Base-by-base conservation (phyloP, 2,329 filamentous ascomycete species). In the Aspergillus tubingensis region DNA sequence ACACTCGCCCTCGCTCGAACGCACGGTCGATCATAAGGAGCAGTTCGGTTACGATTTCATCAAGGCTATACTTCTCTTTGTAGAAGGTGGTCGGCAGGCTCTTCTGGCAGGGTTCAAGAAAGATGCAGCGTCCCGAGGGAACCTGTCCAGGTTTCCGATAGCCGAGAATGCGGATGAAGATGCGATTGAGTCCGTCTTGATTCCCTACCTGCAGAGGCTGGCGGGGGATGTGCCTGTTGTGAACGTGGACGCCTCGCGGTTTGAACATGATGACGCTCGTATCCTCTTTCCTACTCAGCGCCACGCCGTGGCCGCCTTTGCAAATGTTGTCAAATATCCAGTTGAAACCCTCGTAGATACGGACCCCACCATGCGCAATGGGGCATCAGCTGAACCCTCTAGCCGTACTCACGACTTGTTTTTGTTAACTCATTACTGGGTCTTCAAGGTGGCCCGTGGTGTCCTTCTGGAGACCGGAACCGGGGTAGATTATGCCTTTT, bases 31-130 rank as follows among this genome's bases (percentile, higher is more conserved):
- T 11, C 65, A 66, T 7, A 74, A 79, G 19, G 80, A 85, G 48
- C 81, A 82, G 13, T 88, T 88, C 68, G 80, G 80, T n/a, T 88
- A 87, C 65, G 86, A 88, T 64, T 88, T 89, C 65, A 66, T 88
- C 25, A 87, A 85, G 69, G 85, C 86, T 1, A 86, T 88, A 47
- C 68, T 87, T 2, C 76, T 88, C 1, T 89, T 86, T 84, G 74
- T 88, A 2, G 83, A 86, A 57, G 85, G 84, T 36, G 86, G 86
- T 8, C 75, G 84, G 13, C 76, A 80, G 8, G 80, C 79, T 27
- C 71, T 88, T 8, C 70, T 88, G 2, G 77, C 83, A 60, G 85
- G 83, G 0, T 89, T 89, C 70, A 83, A 82, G 43, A 76, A 79
- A 54, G 74, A 77, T 25, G 72, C 75, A 3, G 69, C 72, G 23